phyloP scores from a whole-genome alignment of 306 rosid genomes.

The Trifolium fragiferum region DNA sequence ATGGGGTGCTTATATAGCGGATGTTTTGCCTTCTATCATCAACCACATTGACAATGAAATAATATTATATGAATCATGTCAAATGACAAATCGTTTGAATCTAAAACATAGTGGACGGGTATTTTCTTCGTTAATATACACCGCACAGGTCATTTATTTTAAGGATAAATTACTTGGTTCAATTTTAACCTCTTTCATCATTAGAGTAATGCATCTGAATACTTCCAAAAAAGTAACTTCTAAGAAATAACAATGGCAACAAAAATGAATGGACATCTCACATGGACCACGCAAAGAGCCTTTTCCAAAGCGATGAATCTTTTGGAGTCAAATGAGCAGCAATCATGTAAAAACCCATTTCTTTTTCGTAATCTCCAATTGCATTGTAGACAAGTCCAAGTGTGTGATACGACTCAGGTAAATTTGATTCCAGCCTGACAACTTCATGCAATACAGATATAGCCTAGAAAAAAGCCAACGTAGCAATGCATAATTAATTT shows the following conservation, averaged over 20 bases:
- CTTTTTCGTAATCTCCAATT: slow-evolving; percentile 61
- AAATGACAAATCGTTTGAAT: too few species aligned
- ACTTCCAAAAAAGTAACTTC: slow-evolving; percentile 32
- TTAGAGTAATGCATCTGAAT: slow-evolving; percentile 11
- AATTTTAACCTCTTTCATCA: not conserved
- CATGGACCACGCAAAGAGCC: slow-evolving; percentile 68
- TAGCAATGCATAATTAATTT: slow-evolving; percentile 19
- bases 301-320: slow-evolving; percentile 79
- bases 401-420: slow-evolving; percentile 82
- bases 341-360: slow-evolving; percentile 76
- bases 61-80: too few species aligned
- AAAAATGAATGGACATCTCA: slow-evolving; percentile 50
- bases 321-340: slow-evolving; percentile 79
- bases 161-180: not conserved
- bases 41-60: too few species aligned
- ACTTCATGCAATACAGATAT: slow-evolving; percentile 66
- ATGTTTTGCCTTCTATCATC: too few species aligned
- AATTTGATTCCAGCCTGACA: slow-evolving; percentile 75
- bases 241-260: slow-evolving; percentile 38
- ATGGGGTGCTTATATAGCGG: not conserved
- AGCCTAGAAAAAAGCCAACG: slow-evolving; percentile 63
- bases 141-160: slow-evolving; percentile 29
- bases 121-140: not conserved
- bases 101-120: not conserved
- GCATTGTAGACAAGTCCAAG: slow-evolving; percentile 73